A percentile compares a stretch with the other conserved stretches of the same genome.
These are phyloP conservation scores for Astraeus odoratus DNA, from an alignment of 768 basidiomycete species.

Conservation along the genomic window DNA sequence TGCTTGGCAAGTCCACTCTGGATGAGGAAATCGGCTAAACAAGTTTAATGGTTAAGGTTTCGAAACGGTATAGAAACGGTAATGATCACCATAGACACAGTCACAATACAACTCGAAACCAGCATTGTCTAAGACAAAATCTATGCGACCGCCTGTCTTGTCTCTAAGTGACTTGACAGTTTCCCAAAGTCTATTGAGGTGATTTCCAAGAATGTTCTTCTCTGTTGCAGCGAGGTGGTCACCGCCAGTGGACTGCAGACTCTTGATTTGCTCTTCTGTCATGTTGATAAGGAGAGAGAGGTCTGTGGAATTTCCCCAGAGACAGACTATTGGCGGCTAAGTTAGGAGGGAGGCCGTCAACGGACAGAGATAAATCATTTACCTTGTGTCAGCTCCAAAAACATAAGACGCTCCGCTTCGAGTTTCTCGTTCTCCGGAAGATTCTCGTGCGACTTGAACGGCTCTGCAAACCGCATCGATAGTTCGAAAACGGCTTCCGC, in stretches of 20 bases:
- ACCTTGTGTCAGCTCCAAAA: slow-evolving; percentile 91
- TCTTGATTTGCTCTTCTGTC: slow-evolving; percentile 96
- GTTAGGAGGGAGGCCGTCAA: no score
- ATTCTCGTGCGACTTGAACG: slow-evolving; percentile 56
- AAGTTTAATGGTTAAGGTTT: neutral
- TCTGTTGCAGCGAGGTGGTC: slow-evolving; percentile 92
- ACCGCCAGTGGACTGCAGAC: slow-evolving; percentile 94
- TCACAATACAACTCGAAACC: slow-evolving; percentile 83
- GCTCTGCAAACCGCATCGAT: slow-evolving; percentile 85
- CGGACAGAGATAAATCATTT: slow-evolving; percentile 14
- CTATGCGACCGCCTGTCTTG: slow-evolving; percentile 67
- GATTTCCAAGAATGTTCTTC: slow-evolving; percentile 92
- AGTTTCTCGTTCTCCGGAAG: slow-evolving; percentile 45
- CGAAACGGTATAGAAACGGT: neutral
- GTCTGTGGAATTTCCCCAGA: slow-evolving; percentile 98
- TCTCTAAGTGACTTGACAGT: slow-evolving; percentile 61
- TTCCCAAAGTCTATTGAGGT: slow-evolving; percentile 67
- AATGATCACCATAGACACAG: slow-evolving; percentile 66
- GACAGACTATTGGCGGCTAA: slow-evolving; percentile 54
- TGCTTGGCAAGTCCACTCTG: slow-evolving; percentile 82
- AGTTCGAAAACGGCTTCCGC: slow-evolving; percentile 89
- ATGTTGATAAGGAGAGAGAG: slow-evolving; percentile 93
- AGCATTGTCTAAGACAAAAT: slow-evolving; percentile 83
- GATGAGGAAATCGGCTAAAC: slow-evolving; percentile 84
- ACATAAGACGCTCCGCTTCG: slow-evolving; percentile 79